Conservation (phyloP, 1,284 basidiomycete genomes). For the Mycena sp. region DNA sequence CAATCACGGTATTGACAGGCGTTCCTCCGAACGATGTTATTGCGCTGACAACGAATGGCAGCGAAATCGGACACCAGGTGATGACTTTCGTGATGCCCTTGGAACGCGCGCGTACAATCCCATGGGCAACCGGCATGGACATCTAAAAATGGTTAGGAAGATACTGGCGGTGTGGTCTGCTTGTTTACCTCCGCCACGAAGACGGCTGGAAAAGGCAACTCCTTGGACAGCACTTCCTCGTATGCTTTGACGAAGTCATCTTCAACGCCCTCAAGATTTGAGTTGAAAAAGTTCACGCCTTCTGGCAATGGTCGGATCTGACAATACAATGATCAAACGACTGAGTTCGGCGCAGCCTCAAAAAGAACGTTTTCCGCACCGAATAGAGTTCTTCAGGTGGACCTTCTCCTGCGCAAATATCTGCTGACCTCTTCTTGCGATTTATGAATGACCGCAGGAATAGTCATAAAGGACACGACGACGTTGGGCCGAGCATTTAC, state of each 20-base stretch:
- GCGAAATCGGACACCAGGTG: conserved; percentile 1
- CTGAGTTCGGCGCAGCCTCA: neutral
- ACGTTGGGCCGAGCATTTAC: neutral
- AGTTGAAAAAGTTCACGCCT: conserved; percentile 1
- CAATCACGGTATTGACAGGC: neutral
- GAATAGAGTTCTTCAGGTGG: neutral
- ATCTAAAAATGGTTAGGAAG: neutral
- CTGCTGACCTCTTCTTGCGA: neutral
- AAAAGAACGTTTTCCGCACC: neutral
- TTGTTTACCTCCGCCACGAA: neutral
- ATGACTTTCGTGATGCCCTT: conserved; percentile 3
- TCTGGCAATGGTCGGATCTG: neutral
- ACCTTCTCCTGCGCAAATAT: neutral
- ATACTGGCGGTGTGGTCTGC: too few relatives aligned
- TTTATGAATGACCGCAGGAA: neutral
- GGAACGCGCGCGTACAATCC: neutral
- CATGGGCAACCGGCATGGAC: neutral
- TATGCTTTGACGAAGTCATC: neutral
- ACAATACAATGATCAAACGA: neutral
- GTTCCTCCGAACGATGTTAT: neutral
- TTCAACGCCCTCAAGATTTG: neutral
- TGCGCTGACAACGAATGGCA: neutral
- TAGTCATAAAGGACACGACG: neutral
- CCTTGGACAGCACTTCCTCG: neutral
- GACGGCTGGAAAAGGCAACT: neutral